These are phyloP conservation scores for Globisporangium solare DNA, from an alignment of 352 stramenopile species.

Conservation along the genomic window DNA sequence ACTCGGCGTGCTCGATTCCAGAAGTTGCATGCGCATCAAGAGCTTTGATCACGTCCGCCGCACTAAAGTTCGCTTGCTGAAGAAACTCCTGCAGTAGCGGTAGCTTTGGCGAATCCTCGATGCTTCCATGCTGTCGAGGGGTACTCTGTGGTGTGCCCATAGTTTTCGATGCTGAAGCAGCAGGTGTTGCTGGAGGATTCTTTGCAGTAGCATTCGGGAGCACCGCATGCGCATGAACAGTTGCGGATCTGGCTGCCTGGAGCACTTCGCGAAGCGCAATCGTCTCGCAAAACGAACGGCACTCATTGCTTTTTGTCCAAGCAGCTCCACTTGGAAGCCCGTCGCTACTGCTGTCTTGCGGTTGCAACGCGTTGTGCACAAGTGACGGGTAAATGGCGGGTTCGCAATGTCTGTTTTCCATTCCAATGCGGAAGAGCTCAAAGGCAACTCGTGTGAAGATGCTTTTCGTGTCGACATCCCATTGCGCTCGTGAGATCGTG, in stretches of 20 bases:
- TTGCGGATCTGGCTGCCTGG: background rate
- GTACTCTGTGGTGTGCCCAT: conserved; percentile 9
- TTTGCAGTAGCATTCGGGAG: conserved; percentile 6
- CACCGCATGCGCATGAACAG: background rate
- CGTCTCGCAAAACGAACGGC: conserved; percentile 8
- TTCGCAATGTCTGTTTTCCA: conserved; percentile 17
- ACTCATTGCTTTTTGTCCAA: conserved; percentile 6
- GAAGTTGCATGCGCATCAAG: conserved; percentile 17
- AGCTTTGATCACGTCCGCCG: conserved; percentile 21
- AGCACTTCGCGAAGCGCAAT: conserved; percentile 7
- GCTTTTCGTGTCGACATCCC: conserved; percentile 45
- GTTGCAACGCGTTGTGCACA: conserved; percentile 5
- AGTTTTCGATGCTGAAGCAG: background rate
- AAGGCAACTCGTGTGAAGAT: conserved; percentile 52
- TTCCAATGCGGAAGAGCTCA: conserved; percentile 49
- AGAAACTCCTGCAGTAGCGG: conserved; percentile 35
- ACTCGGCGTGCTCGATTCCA: conserved; percentile 25
- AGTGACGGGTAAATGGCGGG: conserved; percentile 20
- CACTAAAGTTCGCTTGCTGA: conserved; percentile 24
- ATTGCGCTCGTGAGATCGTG: conserved; percentile 19
- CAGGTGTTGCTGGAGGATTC: background rate
- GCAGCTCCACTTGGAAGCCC: background rate
- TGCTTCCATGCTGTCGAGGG: conserved; percentile 7
- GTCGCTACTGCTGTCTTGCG: background rate
- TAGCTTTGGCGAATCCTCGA: conserved; percentile 13